These are phyloP conservation scores for Colletotrichum orbiculare DNA, from an alignment of 2,329 filamentous ascomycete species.

Conservation along the genomic window DNA sequence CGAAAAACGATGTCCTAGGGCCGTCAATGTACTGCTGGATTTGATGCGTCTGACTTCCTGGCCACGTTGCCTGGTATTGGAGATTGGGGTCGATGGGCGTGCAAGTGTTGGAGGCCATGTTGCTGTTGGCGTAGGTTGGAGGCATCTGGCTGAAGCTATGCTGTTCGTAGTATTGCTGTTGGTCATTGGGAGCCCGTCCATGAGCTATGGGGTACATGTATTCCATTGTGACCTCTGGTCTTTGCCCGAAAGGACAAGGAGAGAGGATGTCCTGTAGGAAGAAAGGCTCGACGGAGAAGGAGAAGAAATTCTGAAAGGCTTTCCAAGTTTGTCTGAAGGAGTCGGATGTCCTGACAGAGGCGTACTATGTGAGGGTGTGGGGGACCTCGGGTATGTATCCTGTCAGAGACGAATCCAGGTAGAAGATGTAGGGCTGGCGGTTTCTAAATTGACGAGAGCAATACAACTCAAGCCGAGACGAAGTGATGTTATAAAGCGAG, in stretches of 20 bases:
- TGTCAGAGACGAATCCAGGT: background rate
- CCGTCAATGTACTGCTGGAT: constrained; percentile 32
- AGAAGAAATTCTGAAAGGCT: background rate
- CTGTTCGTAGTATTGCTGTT: constrained; percentile 18
- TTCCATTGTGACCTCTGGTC: constrained; percentile 4
- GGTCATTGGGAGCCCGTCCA: constrained; percentile 7
- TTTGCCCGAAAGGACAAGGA: too few species aligned
- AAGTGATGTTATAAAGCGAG: constrained; percentile 16
- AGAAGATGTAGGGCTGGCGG: constrained; percentile 3
- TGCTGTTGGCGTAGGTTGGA: constrained; percentile 11
- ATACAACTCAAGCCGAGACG: background rate
- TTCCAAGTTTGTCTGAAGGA: background rate
- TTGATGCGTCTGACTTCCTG: constrained; percentile 23
- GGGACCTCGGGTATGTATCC: background rate
- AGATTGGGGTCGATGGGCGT: constrained; percentile 28
- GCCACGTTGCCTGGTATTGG: constrained; percentile 23
- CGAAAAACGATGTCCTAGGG: constrained; percentile 34
- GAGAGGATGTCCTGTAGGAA: background rate
- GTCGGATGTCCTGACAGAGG: background rate
- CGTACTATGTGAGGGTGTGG: background rate
- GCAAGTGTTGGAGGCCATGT: constrained; percentile 2
- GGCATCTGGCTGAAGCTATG: constrained; percentile 20
- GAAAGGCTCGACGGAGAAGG: background rate
- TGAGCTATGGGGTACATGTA: constrained; percentile 17
- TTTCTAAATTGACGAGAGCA: background rate